A percentile compares a stretch with the other conserved stretches of the same genome.
Evolutionary conservation across 2,329 filamentous ascomycete species (phyloP).

Genomic region (Arthroderma uncinatum): DNA sequence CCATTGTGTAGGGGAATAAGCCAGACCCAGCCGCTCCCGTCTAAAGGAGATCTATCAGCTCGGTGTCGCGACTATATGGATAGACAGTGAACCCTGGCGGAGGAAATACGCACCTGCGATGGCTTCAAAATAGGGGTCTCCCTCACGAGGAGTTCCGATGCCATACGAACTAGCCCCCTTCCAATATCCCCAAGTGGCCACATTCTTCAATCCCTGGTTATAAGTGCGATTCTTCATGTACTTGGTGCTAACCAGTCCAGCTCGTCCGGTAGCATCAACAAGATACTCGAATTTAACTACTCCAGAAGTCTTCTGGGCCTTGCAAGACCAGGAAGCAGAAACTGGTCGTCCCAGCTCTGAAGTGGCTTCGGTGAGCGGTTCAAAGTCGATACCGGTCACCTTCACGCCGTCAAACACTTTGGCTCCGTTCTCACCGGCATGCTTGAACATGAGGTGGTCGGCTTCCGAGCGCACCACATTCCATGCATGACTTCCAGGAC

Average conservation of each 20-base stretch:
- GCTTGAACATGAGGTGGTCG: slow-evolving; percentile 37
- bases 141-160: slow-evolving; percentile 27
- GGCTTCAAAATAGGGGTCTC: slow-evolving; percentile 37
- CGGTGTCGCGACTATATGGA: not conserved
- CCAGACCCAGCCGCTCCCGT: slow-evolving; percentile 43
- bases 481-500: slow-evolving; percentile 33
- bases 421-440: slow-evolving; percentile 34
- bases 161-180: slow-evolving; percentile 27
- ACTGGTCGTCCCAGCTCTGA: not conserved
- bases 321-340: slow-evolving; percentile 7
- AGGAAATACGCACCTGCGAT: slow-evolving; percentile 22
- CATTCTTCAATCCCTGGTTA: slow-evolving; percentile 41
- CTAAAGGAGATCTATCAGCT: slow-evolving; percentile 15
- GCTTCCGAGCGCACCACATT: slow-evolving; percentile 40
- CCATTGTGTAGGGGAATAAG: slow-evolving; percentile 41
- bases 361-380: not conserved
- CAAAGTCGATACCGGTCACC: slow-evolving; percentile 23
- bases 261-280: slow-evolving; percentile 40
- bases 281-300: slow-evolving; percentile 36
- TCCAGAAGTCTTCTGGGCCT: not conserved
- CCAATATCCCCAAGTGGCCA: slow-evolving; percentile 43
- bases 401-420: slow-evolving; percentile 34
- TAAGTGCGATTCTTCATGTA: slow-evolving; percentile 40
- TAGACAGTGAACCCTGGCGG: not conserved
- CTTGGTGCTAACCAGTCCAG: slow-evolving; percentile 38